Conservation (phyloP, 805 yeast species). For the Torulaspora franciscae region DNA sequence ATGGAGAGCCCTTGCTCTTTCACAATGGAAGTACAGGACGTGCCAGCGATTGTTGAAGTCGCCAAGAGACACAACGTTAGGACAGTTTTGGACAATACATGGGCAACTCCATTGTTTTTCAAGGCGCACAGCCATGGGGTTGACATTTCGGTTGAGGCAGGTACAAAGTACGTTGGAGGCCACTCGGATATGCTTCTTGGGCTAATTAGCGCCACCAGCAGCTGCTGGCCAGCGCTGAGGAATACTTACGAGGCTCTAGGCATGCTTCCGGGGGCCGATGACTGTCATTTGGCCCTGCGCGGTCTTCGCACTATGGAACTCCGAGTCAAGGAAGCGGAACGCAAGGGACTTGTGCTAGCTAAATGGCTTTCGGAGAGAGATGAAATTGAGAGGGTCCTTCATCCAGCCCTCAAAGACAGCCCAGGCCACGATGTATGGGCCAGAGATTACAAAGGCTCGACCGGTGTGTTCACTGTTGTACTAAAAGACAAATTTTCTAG, state of each 20-base stretch:
- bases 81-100: conserved; percentile 15
- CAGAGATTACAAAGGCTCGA: conserved; percentile 11
- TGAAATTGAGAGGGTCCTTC: conserved; percentile 12
- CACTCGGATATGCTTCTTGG: conserved; percentile 17
- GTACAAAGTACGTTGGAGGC: conserved; percentile 17
- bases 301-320: conserved; percentile 13
- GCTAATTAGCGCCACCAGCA: conserved; percentile 8
- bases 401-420: conserved; percentile 14
- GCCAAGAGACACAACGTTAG: conserved; percentile 12
- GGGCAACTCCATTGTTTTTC: conserved; percentile 18
- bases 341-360: conserved; percentile 11
- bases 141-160: conserved; percentile 15
- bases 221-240: conserved; percentile 9
- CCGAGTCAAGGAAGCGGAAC: conserved; percentile 8
- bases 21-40: conserved; percentile 16
- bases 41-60: conserved; percentile 9
- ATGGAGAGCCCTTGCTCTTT: conserved; percentile 16
- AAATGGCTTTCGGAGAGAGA: conserved; percentile 6
- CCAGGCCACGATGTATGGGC: conserved; percentile 11
- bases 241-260: conserved; percentile 9
- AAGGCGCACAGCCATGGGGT: conserved; percentile 12
- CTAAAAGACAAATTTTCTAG: conserved; percentile 8
- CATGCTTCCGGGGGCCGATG: conserved; percentile 14
- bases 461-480: conserved; percentile 14
- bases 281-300: conserved; percentile 11